These are phyloP conservation scores for Delitschia confertaspora DNA, from an alignment of 495 filamentous ascomycete genomes.

Conservation along the genomic window DNA sequence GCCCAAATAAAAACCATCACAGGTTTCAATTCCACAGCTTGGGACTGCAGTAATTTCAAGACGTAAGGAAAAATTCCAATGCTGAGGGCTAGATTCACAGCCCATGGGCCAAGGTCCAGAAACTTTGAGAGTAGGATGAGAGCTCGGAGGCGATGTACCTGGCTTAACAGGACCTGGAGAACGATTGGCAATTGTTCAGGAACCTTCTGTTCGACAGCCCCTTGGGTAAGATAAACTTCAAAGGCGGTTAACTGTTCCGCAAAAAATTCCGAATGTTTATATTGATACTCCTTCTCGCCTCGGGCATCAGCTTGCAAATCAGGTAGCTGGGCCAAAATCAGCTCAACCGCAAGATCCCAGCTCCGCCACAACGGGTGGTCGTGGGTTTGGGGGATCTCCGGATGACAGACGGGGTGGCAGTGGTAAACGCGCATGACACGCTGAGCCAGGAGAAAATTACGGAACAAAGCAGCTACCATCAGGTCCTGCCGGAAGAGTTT, in stretches of 20 bases:
- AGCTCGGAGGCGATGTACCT: constrained; percentile 87
- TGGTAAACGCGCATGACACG: constrained; percentile 92
- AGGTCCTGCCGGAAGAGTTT: constrained; percentile 95
- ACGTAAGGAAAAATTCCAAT: constrained; percentile 99
- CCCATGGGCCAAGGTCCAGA: constrained; percentile 92
- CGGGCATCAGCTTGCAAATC: constrained; percentile 66
- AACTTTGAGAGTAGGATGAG: constrained; percentile 90
- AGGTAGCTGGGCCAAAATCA: constrained; percentile 86
- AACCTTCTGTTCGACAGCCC: constrained; percentile 70
- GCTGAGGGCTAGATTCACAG: constrained; percentile 87
- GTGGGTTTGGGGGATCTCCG: constrained; percentile 81
- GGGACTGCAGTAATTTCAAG: constrained; percentile 88
- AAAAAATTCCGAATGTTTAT: constrained; percentile 91
- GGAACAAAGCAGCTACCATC: constrained; percentile 97
- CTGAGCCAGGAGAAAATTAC: constrained; percentile 91
- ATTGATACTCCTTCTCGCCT: constrained; percentile 72
- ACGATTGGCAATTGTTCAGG: constrained; percentile 95
- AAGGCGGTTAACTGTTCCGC: constrained; percentile 96
- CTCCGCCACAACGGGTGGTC: constrained; percentile 92
- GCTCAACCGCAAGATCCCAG: constrained; percentile 95
- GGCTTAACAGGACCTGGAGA: constrained; percentile 88
- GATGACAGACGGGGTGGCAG: constrained; percentile 85
- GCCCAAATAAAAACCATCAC: constrained; percentile 99
- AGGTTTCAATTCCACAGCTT: constrained; percentile 87
- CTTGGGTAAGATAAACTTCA: constrained; percentile 88